Percentiles rank a stretch among this genome's conserved stretches.
These are phyloP conservation scores for Fusarium temperatum DNA, from an alignment of 2,329 filamentous ascomycete species.

Conservation along the genomic window DNA sequence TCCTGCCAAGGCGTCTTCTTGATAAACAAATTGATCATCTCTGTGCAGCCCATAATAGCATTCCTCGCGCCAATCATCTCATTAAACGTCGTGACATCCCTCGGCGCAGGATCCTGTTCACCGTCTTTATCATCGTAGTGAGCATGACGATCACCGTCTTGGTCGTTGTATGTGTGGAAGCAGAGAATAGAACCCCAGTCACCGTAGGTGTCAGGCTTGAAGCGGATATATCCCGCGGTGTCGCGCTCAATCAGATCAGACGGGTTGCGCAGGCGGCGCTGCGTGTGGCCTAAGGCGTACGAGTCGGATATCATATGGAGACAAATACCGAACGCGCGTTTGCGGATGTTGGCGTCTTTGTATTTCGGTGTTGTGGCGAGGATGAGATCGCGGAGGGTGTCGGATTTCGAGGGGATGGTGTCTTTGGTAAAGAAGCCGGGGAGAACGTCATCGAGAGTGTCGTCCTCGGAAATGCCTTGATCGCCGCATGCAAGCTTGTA, in stretches of 20 bases:
- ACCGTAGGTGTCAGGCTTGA: slow-evolving; percentile 10
- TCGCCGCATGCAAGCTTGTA: slow-evolving; percentile 26
- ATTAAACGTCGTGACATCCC: slow-evolving; percentile 14
- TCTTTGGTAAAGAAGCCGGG: background rate
- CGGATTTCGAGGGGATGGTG: background rate
- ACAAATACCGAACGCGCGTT: slow-evolving; percentile 23
- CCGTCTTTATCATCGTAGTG: slow-evolving; percentile 22
- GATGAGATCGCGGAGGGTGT: slow-evolving; percentile 14
- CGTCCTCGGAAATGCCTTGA: background rate
- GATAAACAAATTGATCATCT: slow-evolving; percentile 9
- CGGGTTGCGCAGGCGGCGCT: slow-evolving; percentile 11
- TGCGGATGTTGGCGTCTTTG: background rate
- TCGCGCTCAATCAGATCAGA: slow-evolving; percentile 9
- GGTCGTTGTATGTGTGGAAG: slow-evolving; percentile 20
- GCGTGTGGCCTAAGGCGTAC: slow-evolving; percentile 22
- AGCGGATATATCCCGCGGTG: slow-evolving; percentile 14
- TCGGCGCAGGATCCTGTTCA: slow-evolving; percentile 1
- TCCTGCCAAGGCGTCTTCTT: slow-evolving; percentile 17
- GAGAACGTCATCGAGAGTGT: background rate
- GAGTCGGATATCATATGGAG: slow-evolving; percentile 30
- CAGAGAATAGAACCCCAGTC: slow-evolving; percentile 18
- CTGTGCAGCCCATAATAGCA: slow-evolving; percentile 1
- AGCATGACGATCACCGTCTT: slow-evolving; percentile 10
- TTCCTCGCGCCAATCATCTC: slow-evolving; percentile 17
- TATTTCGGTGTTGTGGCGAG: slow-evolving; percentile 26